Evolutionary conservation across 1,284 basidiomycete species (phyloP).

Genomic region (Papiliotrema laurentii): DNA sequence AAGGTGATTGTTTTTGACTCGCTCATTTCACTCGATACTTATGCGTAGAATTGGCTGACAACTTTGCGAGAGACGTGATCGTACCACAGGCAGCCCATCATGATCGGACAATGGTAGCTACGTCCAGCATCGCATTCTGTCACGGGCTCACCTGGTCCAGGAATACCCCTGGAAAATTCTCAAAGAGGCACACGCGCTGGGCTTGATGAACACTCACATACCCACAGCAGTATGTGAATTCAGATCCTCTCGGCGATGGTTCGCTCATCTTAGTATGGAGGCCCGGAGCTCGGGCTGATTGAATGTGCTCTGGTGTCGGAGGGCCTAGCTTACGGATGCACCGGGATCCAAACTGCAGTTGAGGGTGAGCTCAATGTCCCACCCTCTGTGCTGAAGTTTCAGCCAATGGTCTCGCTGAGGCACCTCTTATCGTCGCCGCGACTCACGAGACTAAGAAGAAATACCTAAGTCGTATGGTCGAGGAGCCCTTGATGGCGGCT

Average conservation of each 20-base stretch:
- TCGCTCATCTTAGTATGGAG: conserved; percentile 49
- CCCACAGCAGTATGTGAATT: conserved; percentile 41
- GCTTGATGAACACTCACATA: conserved; percentile 52
- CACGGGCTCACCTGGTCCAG: conserved; percentile 27
- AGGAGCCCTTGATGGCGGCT: conserved; percentile 55
- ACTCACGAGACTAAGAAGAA: conserved; percentile 53
- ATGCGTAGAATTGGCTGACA: conserved; percentile 49
- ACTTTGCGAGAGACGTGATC: conserved; percentile 52
- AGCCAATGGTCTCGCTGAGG: conserved; percentile 54
- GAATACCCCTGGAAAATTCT: conserved; percentile 55
- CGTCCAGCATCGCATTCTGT: neutral
- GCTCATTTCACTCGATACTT: neutral
- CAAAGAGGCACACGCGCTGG: conserved; percentile 53
- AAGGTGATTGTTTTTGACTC: conserved; percentile 21
- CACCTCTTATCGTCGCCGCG: conserved; percentile 53
- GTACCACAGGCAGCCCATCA: conserved; percentile 52
- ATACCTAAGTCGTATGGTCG: conserved; percentile 56
- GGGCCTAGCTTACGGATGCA: conserved; percentile 53
- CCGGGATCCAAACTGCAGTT: conserved; percentile 54
- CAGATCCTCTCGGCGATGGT: neutral
- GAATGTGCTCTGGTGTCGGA: conserved; percentile 53
- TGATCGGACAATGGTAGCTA: conserved; percentile 49
- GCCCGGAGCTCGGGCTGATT: conserved; percentile 52
- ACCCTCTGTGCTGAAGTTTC: neutral
- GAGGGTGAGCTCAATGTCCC: conserved; percentile 31